Percentiles rank a stretch among this genome's conserved stretches.
phyloP scores from a whole-genome alignment of 2,329 filamentous ascomycete species.

The Talaromyces sp. region DNA sequence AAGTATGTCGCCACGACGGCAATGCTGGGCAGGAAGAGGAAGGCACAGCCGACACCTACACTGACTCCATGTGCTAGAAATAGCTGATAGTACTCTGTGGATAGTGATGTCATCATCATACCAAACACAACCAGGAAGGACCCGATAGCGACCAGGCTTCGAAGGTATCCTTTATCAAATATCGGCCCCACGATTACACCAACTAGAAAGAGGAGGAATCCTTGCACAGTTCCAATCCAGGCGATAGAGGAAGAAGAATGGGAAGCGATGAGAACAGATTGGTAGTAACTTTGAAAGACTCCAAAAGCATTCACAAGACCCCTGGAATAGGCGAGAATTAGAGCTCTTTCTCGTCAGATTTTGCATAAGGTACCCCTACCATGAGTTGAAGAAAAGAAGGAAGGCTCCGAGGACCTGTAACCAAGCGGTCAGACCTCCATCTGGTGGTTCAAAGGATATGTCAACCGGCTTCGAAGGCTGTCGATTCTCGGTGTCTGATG shows the following conservation, averaged over 20 bases:
- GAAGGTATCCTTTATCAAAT: not conserved
- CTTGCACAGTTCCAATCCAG: not conserved
- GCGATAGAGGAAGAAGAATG: not conserved
- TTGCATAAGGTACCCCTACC: not conserved
- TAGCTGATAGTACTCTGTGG: not conserved
- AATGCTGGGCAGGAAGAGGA: not conserved
- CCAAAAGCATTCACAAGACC: not conserved
- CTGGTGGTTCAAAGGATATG: too few relatives aligned
- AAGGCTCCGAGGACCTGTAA: not conserved
- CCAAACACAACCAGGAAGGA: not conserved
- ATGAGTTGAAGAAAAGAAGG: not conserved
- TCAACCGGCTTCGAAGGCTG: too few relatives aligned
- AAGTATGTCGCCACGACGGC: not conserved
- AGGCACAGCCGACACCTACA: not conserved
- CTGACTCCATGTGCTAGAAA: not conserved
- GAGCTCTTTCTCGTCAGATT: too few relatives aligned
- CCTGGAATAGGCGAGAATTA: not conserved
- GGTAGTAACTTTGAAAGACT: not conserved
- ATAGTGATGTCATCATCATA: not conserved
- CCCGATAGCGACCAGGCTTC: not conserved
- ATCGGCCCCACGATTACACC: not conserved
- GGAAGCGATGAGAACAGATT: not conserved
- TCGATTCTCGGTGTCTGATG: too few relatives aligned
- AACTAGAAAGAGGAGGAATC: not conserved
- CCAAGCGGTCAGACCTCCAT: not conserved